phyloP scores from a whole-genome alignment of 208 protist genomes.

The Acanthamoeba royreba region DNA sequence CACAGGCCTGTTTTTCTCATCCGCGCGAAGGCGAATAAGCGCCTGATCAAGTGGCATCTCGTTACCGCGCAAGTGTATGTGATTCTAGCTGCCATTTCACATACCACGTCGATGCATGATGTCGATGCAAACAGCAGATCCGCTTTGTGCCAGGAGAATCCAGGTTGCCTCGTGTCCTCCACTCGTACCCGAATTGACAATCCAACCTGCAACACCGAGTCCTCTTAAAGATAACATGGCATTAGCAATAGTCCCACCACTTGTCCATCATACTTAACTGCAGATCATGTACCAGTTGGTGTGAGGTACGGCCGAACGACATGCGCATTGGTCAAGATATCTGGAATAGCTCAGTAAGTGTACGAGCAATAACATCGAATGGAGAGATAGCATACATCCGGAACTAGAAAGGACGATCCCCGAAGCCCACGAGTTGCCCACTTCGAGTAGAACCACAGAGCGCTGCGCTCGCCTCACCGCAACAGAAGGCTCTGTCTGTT shows the following conservation, averaged over 20 bases:
- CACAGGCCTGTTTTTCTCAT: background rate
- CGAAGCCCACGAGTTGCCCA: slow-evolving; percentile 20
- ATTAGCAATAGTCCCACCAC: too few relatives aligned
- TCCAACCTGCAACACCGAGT: background rate
- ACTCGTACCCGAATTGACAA: background rate
- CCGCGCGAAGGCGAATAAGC: background rate
- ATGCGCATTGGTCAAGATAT: background rate
- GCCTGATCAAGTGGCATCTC: background rate
- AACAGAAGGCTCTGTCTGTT: background rate
- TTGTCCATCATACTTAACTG: too few relatives aligned
- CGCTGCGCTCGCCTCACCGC: background rate
- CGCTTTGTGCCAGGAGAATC: background rate
- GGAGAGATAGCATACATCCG: background rate
- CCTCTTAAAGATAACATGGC: too few relatives aligned
- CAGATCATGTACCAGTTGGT: background rate
- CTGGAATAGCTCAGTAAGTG: background rate
- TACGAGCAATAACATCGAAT: background rate
- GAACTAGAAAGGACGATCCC: background rate
- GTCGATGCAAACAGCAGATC: background rate
- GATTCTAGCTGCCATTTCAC: background rate
- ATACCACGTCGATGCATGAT: background rate
- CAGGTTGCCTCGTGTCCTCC: background rate
- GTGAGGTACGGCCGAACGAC: background rate
- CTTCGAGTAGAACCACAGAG: background rate
- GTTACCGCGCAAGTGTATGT: background rate